Conservation (phyloP, 805 yeast species). For the Cyberlindnera americana region DNA sequence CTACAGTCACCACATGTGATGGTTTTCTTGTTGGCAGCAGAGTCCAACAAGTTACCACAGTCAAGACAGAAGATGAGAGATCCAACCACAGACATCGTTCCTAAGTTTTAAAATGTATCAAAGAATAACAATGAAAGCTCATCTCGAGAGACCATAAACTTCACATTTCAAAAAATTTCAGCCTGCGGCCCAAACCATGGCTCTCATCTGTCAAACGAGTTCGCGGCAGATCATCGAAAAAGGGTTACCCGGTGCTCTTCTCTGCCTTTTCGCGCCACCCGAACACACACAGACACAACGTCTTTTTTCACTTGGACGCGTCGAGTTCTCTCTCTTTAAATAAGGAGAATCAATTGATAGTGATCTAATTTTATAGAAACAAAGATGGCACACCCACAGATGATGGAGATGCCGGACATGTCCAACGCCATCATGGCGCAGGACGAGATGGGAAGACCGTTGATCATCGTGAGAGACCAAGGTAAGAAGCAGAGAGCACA, state of each 20-base stretch:
- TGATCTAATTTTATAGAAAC: neutral
- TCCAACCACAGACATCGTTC: slow-evolving; percentile 89
- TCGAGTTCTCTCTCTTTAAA: neutral
- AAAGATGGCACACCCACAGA: slow-evolving; percentile 31
- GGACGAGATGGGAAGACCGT: slow-evolving; percentile 99
- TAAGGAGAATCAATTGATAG: neutral
- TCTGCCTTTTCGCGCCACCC: neutral
- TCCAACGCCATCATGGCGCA: slow-evolving; percentile 98
- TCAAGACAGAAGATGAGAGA: slow-evolving; percentile 88
- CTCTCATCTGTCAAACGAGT: neutral
- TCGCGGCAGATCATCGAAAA: neutral
- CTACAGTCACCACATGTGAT: slow-evolving; percentile 58
- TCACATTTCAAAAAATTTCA: slow-evolving; percentile 9
- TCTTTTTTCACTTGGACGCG: slow-evolving; percentile 9
- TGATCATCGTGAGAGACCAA: slow-evolving; percentile 91
- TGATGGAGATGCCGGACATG: slow-evolving; percentile 73
- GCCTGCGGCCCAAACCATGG: slow-evolving; percentile 4
- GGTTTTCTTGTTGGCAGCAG: slow-evolving; percentile 46
- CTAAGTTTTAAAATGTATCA: too few species aligned
- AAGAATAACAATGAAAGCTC: too few species aligned
- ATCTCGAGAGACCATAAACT: too few species aligned
- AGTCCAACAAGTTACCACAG: slow-evolving; percentile 84
- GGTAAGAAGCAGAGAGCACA: slow-evolving; percentile 61
- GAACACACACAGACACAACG: neutral
- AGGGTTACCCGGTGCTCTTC: slow-evolving; percentile 2